These are phyloP conservation scores for Hypholoma fasciculare DNA, from an alignment of 768 basidiomycete species.

Conservation along the genomic window DNA sequence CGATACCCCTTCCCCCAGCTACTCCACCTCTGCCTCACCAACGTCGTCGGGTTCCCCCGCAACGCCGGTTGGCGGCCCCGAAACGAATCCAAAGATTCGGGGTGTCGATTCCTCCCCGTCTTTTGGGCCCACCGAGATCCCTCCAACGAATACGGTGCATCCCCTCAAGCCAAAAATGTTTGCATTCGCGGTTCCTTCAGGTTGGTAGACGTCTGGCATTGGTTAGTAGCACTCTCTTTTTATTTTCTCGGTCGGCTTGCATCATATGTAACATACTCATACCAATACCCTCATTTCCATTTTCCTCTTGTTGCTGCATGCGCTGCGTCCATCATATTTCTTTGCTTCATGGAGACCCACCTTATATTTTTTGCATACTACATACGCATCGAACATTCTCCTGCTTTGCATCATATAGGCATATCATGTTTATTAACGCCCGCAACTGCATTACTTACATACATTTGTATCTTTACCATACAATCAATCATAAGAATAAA, in stretches of 20 bases:
- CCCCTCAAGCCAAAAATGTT: slow-evolving; percentile 64
- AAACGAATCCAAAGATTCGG: slow-evolving; percentile 50
- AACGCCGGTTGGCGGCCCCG: slow-evolving; percentile 55
- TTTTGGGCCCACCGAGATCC: slow-evolving; percentile 34
- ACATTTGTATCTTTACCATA: slow-evolving; percentile 12
- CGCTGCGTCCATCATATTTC: slow-evolving; percentile 7
- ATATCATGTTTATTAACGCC: slow-evolving; percentile 9
- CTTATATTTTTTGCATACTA: slow-evolving; percentile 22
- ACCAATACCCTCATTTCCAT: slow-evolving; percentile 13
- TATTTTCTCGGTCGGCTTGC: slow-evolving; percentile 14
- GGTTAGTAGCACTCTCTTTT: slow-evolving; percentile 18
- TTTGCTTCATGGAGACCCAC: slow-evolving; percentile 7
- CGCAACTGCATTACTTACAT: slow-evolving; percentile 6
- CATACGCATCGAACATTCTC: slow-evolving; percentile 5
- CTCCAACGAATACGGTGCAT: slow-evolving; percentile 31
- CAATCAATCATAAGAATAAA: slow-evolving; percentile 9
- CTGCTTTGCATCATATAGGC: slow-evolving; percentile 2
- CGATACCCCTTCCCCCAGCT: slow-evolving; percentile 55
- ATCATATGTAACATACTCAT: slow-evolving; percentile 16
- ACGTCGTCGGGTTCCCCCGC: slow-evolving; percentile 63
- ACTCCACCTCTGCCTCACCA: slow-evolving; percentile 55
- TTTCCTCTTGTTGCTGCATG: slow-evolving; percentile 4
- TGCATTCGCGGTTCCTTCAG: slow-evolving; percentile 58
- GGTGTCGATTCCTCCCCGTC: slow-evolving; percentile 38
- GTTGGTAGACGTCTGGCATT: slow-evolving; percentile 47